phyloP scores from a whole-genome alignment of 169 alveolate species.

The Plasmodium gonderi region DNA sequence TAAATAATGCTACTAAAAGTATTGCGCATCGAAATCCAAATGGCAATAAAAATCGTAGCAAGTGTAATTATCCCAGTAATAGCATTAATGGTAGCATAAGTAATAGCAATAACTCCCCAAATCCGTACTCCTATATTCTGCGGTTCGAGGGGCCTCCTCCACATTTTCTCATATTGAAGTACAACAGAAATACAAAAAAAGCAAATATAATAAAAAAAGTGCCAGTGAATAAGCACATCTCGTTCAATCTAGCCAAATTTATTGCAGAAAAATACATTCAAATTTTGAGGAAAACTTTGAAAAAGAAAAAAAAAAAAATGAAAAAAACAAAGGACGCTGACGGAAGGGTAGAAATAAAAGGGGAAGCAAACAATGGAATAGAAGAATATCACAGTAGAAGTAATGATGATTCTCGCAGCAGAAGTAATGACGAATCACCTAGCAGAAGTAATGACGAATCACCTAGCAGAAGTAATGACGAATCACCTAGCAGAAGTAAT shows the following conservation, averaged over 20 bases:
- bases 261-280: constrained; percentile 68
- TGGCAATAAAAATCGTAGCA: not conserved
- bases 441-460: not conserved
- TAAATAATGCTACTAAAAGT: not conserved
- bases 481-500: not conserved
- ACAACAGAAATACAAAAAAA: constrained; percentile 18
- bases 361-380: not conserved
- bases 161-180: constrained; percentile 44
- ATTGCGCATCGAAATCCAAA: not conserved
- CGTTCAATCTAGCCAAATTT: constrained; percentile 53
- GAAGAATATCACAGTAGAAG: not conserved
- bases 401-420: not conserved
- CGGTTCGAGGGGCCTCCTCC: constrained; percentile 75
- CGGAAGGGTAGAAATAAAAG: not conserved
- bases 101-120: not conserved
- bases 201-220: constrained; percentile 29
- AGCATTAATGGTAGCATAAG: not conserved
- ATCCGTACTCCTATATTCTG: constrained; percentile 18
- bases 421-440: not conserved
- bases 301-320: constrained; percentile 31
- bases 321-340: not conserved
- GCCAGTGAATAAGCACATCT: constrained; percentile 57
- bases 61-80: not conserved
- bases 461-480: not conserved
- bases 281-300: constrained; percentile 35